Evolutionary conservation across 495 filamentous ascomycete genomes (phyloP).

Genomic region (Trichoderma orchidacearum): DNA sequence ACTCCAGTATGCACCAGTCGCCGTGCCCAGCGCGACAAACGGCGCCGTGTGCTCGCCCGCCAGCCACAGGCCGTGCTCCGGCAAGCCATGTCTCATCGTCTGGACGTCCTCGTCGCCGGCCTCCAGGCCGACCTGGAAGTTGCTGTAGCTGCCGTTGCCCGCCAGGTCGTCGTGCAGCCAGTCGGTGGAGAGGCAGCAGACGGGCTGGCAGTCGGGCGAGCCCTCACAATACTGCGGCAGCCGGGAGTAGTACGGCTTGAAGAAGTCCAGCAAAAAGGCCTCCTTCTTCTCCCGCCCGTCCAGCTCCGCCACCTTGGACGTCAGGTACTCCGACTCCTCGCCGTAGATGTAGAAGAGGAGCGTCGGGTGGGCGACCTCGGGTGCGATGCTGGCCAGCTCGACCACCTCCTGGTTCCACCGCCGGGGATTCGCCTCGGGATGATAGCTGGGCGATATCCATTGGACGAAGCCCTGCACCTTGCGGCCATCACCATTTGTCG

Average conservation of each 20-base stretch:
- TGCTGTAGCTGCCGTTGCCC: slow-evolving; percentile 81
- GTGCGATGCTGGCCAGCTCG: slow-evolving; percentile 57
- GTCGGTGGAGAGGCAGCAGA: slow-evolving; percentile 50
- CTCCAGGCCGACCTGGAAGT: slow-evolving; percentile 68
- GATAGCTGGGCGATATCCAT: slow-evolving; percentile 53
- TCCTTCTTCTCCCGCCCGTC: slow-evolving; percentile 20
- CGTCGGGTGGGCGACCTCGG: slow-evolving; percentile 56
- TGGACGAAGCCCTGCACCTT: slow-evolving; percentile 45
- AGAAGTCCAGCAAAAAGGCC: slow-evolving; percentile 42
- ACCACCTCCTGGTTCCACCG: slow-evolving; percentile 70
- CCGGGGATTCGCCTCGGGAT: slow-evolving; percentile 43
- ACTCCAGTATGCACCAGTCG: slow-evolving; percentile 85
- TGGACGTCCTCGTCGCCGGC: slow-evolving; percentile 64
- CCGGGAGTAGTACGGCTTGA: slow-evolving; percentile 62
- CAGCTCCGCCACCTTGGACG: slow-evolving; percentile 23
- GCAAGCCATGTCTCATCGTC: slow-evolving; percentile 54
- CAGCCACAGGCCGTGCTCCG: slow-evolving; percentile 67
- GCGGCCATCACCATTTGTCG: slow-evolving; percentile 9
- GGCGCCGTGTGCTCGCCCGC: slow-evolving; percentile 92
- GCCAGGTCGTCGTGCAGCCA: slow-evolving; percentile 78
- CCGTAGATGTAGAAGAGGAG: slow-evolving; percentile 90
- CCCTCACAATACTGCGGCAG: slow-evolving; percentile 48
- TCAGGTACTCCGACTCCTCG: slow-evolving; percentile 34
- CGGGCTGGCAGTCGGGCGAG: slow-evolving; percentile 46
- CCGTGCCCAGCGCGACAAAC: slow-evolving; percentile 76